Percentiles rank a stretch among this genome's conserved stretches.
These are phyloP conservation scores for Neonectria neomacrospora DNA, from an alignment of 2,329 filamentous ascomycete species.

Conservation along the genomic window DNA sequence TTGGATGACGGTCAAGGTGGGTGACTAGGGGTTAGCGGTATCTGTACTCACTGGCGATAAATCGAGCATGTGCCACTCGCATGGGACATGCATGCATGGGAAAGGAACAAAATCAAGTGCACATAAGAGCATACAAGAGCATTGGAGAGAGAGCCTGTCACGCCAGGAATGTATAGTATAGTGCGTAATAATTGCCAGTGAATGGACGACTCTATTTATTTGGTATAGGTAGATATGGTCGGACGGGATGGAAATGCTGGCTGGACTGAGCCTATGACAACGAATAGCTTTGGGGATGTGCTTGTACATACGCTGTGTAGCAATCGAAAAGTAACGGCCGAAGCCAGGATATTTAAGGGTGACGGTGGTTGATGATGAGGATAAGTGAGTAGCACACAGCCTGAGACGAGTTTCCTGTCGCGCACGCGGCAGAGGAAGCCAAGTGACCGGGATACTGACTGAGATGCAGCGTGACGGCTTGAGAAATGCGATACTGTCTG, in stretches of 20 bases:
- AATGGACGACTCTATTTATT: slow-evolving; percentile 14
- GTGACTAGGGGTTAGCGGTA: background rate
- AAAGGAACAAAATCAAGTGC: background rate
- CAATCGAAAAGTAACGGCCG: slow-evolving; percentile 4
- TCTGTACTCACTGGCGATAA: background rate
- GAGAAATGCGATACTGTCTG: background rate
- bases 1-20: background rate
- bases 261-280: slow-evolving; percentile 9
- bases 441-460: background rate
- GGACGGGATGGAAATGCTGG: slow-evolving; percentile 9
- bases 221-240: slow-evolving; percentile 31
- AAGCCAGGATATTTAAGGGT: background rate
- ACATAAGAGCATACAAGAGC: background rate
- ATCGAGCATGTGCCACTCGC: background rate
- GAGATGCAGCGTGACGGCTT: too few relatives aligned
- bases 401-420: background rate
- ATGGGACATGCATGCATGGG: background rate
- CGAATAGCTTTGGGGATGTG: slow-evolving; percentile 1
- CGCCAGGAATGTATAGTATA: slow-evolving; percentile 29
- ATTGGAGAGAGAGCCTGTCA: slow-evolving; percentile 6
- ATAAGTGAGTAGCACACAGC: background rate
- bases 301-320: slow-evolving; percentile 2
- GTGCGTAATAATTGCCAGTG: slow-evolving; percentile 28
- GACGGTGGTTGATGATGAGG: background rate
- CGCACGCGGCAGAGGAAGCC: background rate